Conservation (phyloP, 73 alveolate genomes). For the Halteria grandinella region DNA sequence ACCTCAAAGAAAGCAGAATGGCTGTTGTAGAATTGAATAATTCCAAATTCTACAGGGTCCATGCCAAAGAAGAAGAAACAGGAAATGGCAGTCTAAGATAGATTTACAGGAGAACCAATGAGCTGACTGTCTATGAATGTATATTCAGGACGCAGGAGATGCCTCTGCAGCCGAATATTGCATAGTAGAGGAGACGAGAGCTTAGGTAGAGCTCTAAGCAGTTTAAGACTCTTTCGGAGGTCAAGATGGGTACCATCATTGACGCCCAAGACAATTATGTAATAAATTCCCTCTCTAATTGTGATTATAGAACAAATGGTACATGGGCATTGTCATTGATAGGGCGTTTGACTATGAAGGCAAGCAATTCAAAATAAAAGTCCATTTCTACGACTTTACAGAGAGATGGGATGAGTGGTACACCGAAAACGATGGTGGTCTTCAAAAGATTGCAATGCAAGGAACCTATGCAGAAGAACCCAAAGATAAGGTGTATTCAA, state of each 20-base stretch:
- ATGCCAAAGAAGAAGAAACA: too few relatives aligned
- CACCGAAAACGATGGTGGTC: conserved; percentile 23
- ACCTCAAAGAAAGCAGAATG: conserved; percentile 19
- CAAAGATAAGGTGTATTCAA: conserved; percentile 23
- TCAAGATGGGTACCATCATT: conserved; percentile 29
- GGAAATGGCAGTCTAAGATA: neutral
- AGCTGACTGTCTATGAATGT: conserved; percentile 28
- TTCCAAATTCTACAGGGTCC: conserved; percentile 42
- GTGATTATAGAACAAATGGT: too few relatives aligned
- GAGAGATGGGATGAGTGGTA: conserved; percentile 73
- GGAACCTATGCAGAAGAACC: conserved; percentile 65
- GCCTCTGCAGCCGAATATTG: neutral
- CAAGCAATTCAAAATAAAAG: conserved; percentile 15
- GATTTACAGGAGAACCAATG: conserved; percentile 36
- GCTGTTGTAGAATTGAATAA: conserved; percentile 42
- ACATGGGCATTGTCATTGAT: conserved; percentile 61
- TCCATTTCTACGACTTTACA: conserved; percentile 64
- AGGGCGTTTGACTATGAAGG: conserved; percentile 31
- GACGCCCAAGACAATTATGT: conserved; percentile 68
- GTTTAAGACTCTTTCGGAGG: conserved; percentile 39
- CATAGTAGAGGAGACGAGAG: too few relatives aligned
- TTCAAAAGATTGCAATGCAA: conserved; percentile 27
- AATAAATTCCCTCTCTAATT: too few relatives aligned
- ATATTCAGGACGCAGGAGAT: conserved; percentile 7
- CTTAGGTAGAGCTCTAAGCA: too few relatives aligned